phyloP scores from a whole-genome alignment of 345 rosid genomes.

The Salix viminalis region DNA sequence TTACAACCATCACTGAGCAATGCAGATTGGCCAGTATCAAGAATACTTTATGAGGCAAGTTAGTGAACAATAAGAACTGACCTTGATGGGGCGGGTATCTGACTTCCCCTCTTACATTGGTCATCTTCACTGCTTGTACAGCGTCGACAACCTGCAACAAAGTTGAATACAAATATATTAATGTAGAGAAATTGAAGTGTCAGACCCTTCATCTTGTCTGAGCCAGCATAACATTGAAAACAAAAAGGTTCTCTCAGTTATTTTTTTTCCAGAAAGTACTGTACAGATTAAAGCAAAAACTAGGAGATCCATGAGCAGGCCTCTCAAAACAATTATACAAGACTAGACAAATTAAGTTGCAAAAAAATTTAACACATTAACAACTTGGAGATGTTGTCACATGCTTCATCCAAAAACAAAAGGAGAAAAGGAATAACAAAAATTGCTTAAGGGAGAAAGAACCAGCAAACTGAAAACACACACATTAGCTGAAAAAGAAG shows the following conservation, averaged over 20 bases:
- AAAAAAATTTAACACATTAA: neutral
- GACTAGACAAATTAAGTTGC: neutral
- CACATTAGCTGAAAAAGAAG: neutral
- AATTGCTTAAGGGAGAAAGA: neutral
- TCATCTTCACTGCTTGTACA: slow-evolving; percentile 80
- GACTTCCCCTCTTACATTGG: slow-evolving; percentile 79
- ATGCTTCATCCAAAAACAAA: neutral
- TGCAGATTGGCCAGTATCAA: neutral
- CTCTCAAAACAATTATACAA: neutral
- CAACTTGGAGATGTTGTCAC: neutral
- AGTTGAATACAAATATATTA: neutral
- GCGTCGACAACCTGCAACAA: slow-evolving; percentile 74
- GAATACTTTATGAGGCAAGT: neutral
- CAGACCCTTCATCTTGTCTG: neutral
- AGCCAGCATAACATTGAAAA: neutral
- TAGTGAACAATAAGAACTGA: slow-evolving; percentile 18
- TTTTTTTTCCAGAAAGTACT: neutral
- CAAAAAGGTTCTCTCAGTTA: neutral
- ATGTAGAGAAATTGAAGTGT: neutral
- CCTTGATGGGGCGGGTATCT: slow-evolving; percentile 85
- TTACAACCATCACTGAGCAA: neutral
- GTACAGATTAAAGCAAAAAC: neutral
- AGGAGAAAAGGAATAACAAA: neutral
- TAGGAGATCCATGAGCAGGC: neutral
- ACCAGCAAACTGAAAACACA: neutral